These are phyloP conservation scores for Colletotrichum spaethianum DNA, from an alignment of 2,329 filamentous ascomycete species.

Conservation along the genomic window DNA sequence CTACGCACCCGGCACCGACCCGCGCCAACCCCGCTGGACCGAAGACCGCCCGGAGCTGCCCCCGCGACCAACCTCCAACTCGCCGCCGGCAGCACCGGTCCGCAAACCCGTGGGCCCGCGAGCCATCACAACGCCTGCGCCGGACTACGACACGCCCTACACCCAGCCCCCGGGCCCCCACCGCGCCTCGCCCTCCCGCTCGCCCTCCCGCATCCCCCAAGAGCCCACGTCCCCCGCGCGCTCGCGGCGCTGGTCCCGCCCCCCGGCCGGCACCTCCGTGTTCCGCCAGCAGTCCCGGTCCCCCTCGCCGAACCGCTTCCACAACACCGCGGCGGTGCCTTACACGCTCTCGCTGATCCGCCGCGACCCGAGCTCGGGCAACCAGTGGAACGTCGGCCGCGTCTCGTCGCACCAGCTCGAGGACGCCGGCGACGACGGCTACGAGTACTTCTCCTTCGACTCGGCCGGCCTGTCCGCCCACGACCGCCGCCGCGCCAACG, in stretches of 20 bases:
- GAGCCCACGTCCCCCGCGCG: slow-evolving; percentile 5
- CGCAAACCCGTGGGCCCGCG: slow-evolving; percentile 39
- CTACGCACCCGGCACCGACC: background rate
- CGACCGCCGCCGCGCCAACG: slow-evolving; percentile 40
- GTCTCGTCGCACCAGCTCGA: slow-evolving; percentile 70
- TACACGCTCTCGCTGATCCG: slow-evolving; percentile 78
- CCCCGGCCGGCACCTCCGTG: slow-evolving; percentile 4
- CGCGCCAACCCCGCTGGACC: background rate
- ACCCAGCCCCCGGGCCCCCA: background rate
- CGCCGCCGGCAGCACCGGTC: slow-evolving; percentile 25
- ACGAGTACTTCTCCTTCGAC: slow-evolving; percentile 45
- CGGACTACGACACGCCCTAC: slow-evolving; percentile 12
- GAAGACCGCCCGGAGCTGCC: slow-evolving; percentile 28
- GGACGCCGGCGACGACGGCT: slow-evolving; percentile 49
- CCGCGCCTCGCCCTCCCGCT: slow-evolving; percentile 11
- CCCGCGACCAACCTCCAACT: slow-evolving; percentile 32
- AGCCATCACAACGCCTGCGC: slow-evolving; percentile 17
- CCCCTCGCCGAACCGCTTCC: slow-evolving; percentile 55
- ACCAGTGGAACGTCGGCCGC: slow-evolving; percentile 83
- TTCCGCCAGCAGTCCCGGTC: slow-evolving; percentile 45
- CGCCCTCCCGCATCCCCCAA: slow-evolving; percentile 23
- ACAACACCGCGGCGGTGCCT: slow-evolving; percentile 54
- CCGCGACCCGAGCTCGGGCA: slow-evolving; percentile 77
- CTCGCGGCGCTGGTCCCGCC: slow-evolving; percentile 18
- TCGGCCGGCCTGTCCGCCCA: slow-evolving; percentile 43